These are phyloP conservation scores for Gynandropsis gynandra DNA, from an alignment of 345 rosid genomes.

Conservation along the genomic window DNA sequence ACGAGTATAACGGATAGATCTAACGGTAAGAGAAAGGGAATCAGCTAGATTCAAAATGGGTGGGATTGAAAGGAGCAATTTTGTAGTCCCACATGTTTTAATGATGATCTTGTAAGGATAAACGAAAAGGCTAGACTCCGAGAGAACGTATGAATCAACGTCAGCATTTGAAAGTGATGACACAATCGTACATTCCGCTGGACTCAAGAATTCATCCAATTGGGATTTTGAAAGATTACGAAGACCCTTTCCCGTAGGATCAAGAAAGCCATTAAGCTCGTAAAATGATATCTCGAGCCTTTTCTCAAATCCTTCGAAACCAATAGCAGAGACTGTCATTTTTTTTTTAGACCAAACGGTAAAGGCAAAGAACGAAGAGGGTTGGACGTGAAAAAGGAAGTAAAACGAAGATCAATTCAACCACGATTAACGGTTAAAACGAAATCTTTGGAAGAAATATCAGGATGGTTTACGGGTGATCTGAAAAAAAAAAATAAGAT, in stretches of 20 bases:
- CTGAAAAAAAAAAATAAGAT: constrained; percentile 31
- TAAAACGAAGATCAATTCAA: constrained; percentile 8
- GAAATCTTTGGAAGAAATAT: constrained; percentile 23
- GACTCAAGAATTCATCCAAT: constrained; percentile 56
- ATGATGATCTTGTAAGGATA: constrained; percentile 72
- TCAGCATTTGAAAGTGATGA: constrained; percentile 49
- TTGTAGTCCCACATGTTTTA: constrained; percentile 89
- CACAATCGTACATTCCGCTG: constrained; percentile 76
- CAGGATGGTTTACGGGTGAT: constrained; percentile 70
- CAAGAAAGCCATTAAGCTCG: constrained; percentile 49
- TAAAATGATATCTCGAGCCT: constrained; percentile 66
- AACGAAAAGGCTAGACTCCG: constrained; percentile 79
- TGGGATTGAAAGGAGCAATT: constrained; percentile 60
- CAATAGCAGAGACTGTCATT: constrained; percentile 54
- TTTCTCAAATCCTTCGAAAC: constrained; percentile 92
- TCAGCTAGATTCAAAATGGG: constrained; percentile 49
- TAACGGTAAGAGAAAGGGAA: constrained; percentile 41
- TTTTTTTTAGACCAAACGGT: constrained; percentile 19
- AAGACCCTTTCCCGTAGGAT: constrained; percentile 62
- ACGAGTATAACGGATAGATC: constrained; percentile 56
- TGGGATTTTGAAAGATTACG: constrained; percentile 48
- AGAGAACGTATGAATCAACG: constrained; percentile 70
- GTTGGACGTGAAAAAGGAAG: constrained; percentile 13
- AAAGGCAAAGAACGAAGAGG: constrained; percentile 22
- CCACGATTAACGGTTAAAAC: constrained; percentile 32